These are phyloP conservation scores for bread wheat (Triticum aestivum) DNA, from an alignment of 176 grass and related monocot genomes.

Conservation along the genomic window IWGSC_CS_RefSeq_v2.1 NC_057814.1:31642565-31643064, in stretches of 20 bases:
- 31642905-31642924: too few relatives aligned
- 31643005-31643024: too few relatives aligned
- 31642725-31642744: not conserved
- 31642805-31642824: not conserved
- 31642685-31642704: not conserved
- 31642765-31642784: not conserved
- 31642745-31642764: not conserved
- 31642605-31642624: slow-evolving; percentile 92
- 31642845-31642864: too few relatives aligned
- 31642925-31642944: too few relatives aligned
- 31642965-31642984: too few relatives aligned
- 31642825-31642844: too few relatives aligned
- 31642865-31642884: too few relatives aligned
- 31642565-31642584: slow-evolving; percentile 40
- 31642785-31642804: not conserved
- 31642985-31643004: too few relatives aligned
- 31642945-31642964: too few relatives aligned
- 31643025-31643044: too few relatives aligned
- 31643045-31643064: too few relatives aligned
- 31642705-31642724: not conserved
- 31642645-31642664: slow-evolving; percentile 58
- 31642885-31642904: too few relatives aligned
- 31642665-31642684: not conserved
- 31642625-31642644: slow-evolving; percentile 92
- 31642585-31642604: slow-evolving; percentile 91